These are phyloP conservation scores for Diaporthe capsici DNA, from an alignment of 2,329 filamentous ascomycete genomes.

Conservation along the genomic window DNA sequence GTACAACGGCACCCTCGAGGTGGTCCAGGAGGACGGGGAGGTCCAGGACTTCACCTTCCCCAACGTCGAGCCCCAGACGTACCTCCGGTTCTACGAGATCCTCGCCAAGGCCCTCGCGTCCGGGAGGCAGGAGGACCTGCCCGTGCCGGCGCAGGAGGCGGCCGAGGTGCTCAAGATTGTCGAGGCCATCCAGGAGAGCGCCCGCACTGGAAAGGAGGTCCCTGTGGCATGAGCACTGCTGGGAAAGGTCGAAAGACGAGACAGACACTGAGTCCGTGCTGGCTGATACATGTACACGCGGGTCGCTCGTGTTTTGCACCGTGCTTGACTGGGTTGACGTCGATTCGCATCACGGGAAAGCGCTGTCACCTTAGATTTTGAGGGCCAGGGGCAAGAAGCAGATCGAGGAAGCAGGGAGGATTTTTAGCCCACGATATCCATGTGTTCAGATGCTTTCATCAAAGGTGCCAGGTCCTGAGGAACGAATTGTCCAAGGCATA, in stretches of 20 bases:
- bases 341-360: background rate
- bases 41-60: slow-evolving; percentile 65
- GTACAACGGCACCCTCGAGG: slow-evolving; percentile 71
- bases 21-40: slow-evolving; percentile 65
- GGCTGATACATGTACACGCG: background rate
- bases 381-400: background rate
- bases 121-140: slow-evolving; percentile 65
- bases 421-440: background rate
- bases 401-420: background rate
- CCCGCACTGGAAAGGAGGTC: slow-evolving; percentile 63
- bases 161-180: slow-evolving; percentile 67
- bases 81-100: slow-evolving; percentile 75
- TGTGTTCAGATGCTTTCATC: background rate
- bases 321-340: background rate
- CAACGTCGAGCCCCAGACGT: slow-evolving; percentile 76
- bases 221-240: slow-evolving; percentile 16
- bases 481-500: too few species aligned
- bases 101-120: slow-evolving; percentile 63
- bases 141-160: slow-evolving; percentile 67
- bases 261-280: background rate
- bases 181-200: slow-evolving; percentile 66
- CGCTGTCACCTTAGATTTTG: background rate
- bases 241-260: too few species aligned
- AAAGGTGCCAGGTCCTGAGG: background rate
- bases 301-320: too few species aligned